phyloP scores from a whole-genome alignment of 495 filamentous ascomycete genomes.

The Lophiotrema nucula region DNA sequence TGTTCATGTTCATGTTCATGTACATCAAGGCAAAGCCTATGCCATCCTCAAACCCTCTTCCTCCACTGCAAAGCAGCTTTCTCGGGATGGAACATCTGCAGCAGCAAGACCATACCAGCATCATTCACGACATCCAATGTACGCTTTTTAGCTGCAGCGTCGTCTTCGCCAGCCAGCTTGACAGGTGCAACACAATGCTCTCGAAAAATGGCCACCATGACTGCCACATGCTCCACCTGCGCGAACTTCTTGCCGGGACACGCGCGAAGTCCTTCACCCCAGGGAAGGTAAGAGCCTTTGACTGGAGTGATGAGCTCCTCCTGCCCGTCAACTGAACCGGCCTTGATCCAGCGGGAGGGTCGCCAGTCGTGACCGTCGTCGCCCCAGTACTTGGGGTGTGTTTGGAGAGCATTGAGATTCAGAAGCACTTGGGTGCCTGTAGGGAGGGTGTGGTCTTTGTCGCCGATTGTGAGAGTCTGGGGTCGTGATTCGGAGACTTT shows the following conservation, averaged over 20 bases:
- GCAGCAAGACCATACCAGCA: slow-evolving; percentile 38
- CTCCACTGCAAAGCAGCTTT: slow-evolving; percentile 25
- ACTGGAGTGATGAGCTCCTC: slow-evolving; percentile 13
- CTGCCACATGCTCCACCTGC: slow-evolving; percentile 29
- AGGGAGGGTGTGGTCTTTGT: slow-evolving; percentile 39
- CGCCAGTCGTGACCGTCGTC: slow-evolving; percentile 39
- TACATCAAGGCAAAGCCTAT: background rate
- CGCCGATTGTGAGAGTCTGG: slow-evolving; percentile 34
- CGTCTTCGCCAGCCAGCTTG: slow-evolving; percentile 35
- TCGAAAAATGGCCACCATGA: slow-evolving; percentile 41
- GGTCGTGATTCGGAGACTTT: slow-evolving; percentile 38
- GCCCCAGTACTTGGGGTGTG: slow-evolving; percentile 50
- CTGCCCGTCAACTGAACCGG: background rate
- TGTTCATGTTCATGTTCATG: background rate
- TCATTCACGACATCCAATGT: slow-evolving; percentile 40
- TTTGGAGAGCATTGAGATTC: slow-evolving; percentile 44
- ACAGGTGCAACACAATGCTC: slow-evolving; percentile 40
- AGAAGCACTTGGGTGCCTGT: slow-evolving; percentile 40
- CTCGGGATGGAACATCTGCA: slow-evolving; percentile 47
- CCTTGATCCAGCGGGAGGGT: slow-evolving; percentile 37
- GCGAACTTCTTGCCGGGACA: slow-evolving; percentile 26
- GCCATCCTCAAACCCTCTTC: slow-evolving; percentile 12
- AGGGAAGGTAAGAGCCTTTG: slow-evolving; percentile 13
- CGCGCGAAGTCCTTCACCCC: slow-evolving; percentile 18
- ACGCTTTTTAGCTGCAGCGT: slow-evolving; percentile 36